Evolutionary conservation across 2,329 filamentous ascomycete genomes (phyloP).

Genomic region (Paecilomyces sp.): DNA sequence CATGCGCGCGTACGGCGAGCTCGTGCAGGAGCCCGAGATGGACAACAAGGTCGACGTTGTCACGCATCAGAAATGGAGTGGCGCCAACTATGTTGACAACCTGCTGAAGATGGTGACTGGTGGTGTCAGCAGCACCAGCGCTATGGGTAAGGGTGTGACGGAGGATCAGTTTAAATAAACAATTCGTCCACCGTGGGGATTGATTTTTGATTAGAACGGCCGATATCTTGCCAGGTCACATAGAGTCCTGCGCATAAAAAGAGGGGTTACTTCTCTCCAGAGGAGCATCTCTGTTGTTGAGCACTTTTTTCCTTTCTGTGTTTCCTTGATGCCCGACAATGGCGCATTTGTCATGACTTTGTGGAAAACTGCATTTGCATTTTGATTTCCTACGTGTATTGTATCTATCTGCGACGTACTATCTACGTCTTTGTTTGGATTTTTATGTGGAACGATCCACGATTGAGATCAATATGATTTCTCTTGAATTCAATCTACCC

Average conservation of each 20-base stretch:
- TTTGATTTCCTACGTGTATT: background rate
- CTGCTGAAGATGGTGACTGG: slow-evolving; percentile 95
- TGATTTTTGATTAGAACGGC: background rate
- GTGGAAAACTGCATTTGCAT: background rate
- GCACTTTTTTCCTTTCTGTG: background rate
- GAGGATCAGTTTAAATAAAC: slow-evolving; percentile 83
- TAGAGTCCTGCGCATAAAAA: background rate
- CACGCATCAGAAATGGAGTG: slow-evolving; percentile 98
- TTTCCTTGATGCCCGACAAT: background rate
- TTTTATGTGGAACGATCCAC: background rate
- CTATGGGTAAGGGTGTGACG: slow-evolving; percentile 96
- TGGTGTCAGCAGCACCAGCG: slow-evolving; percentile 82
- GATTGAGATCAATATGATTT: background rate
- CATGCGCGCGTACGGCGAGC: slow-evolving; percentile 94
- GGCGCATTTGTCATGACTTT: background rate
- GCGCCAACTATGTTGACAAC: slow-evolving; percentile 90
- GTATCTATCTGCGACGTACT: background rate
- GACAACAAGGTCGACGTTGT: slow-evolving; percentile 84
- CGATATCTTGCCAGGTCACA: background rate
- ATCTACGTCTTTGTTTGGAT: background rate
- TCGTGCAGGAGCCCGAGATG: slow-evolving; percentile 98
- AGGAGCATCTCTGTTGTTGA: background rate
- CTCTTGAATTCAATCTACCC: background rate
- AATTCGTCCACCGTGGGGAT: background rate
- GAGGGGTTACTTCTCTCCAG: background rate